Evolutionary conservation across 768 basidiomycete species (phyloP), one percentile per base, ranked within the genome.

Genomic region (Tulasnella sp.): DNA sequence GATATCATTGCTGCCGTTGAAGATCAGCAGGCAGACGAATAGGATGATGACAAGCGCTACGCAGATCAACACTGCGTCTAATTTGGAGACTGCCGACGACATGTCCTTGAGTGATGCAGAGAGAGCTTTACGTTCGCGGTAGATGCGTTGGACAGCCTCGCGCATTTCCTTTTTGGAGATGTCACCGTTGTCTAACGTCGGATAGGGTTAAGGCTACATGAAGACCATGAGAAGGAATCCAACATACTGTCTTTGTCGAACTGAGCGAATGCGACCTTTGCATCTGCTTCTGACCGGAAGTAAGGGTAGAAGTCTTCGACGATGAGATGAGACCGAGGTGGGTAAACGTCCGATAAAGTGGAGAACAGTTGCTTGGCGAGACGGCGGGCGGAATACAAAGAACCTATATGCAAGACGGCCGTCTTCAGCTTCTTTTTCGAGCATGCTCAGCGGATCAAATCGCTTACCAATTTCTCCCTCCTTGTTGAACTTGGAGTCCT

Each of bases 241-340:
- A 18, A 67, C 70, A 32, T 37, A 75, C 69, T 78, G 51, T 79
- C 79, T 73, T 79, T 67, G 51, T 79, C 79, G 70, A 79, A 79
- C 11, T 79, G 75, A 75, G 48, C 15, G 42, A 67, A 69, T 48
- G 77, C 70, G 84, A 88, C 82, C 80, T 92, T 91, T 42, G 93
- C 93, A 81, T 94, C 93, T n/a, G 88, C 85, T 40, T 89, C 88
- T 0, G 89, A 87, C 55, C 86, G 87, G 83, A 94, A 94, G 82
- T 93, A 94, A 0, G 93, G 92, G 81, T 89, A 86, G 82, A 94
- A 94, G 82, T 94, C 93, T 81, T 92, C 90, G 16, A 93, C 91
- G 46, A 91, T 77, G 37, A 93, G 86, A 84, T 91, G 87, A 32
- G 87, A 85, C 76, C 91, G 84, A 42, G 88, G 86, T 20, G 91